Evolutionary conservation across 805 yeast species (phyloP), one percentile per base, ranked within the genome.

Genomic region (Saccharomycodes ludwigii): DNA sequence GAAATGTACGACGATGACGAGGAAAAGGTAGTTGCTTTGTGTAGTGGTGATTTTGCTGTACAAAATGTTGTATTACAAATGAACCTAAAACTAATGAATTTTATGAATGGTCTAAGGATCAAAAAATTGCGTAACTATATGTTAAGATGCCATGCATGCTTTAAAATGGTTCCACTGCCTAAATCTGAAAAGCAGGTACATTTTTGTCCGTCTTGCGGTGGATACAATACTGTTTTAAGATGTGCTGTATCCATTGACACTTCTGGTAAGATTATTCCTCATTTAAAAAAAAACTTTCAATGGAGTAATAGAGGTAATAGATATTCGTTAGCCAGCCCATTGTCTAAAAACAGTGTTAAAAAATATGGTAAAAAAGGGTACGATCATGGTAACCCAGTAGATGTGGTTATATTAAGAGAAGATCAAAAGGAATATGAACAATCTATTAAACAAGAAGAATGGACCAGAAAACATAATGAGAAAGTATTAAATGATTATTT

Each of bases 111-210:
- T 14, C 62, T 76, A 40, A 84, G 77, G 46, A 86, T 91, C 56
- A 78, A 73, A 42, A 72, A 82, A 52, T 79, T 91, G 21, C 70
- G 94, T 52, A 83, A 79, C 60, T 86, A 83, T 54, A 88, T 88
- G 96, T 68, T 82, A 49, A 68, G 99, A 57, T 91, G 99, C 56
- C 95, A 91, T 55, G 99, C 96, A 0, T 91, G 99, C 60, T 91
- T 91, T 71, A 64, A 70, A 36, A 63, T 91, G 52, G 61, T 76
- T 10, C 86, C 94, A 6, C 65, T 83, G 34, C 82, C 88, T 18
- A 79, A 76, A 46, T 68, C 71, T 40, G 86, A 86, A 2, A 68
- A 66, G 25, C 73, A 86, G 28, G 72, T 72, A 46, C 95, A 85
- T 56, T 91, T 91, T 62, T 91, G 99, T 55, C 81, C 95, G 11